Conservation (phyloP, 441 rosid species). For the Euphorbia schlechtendalii region DNA sequence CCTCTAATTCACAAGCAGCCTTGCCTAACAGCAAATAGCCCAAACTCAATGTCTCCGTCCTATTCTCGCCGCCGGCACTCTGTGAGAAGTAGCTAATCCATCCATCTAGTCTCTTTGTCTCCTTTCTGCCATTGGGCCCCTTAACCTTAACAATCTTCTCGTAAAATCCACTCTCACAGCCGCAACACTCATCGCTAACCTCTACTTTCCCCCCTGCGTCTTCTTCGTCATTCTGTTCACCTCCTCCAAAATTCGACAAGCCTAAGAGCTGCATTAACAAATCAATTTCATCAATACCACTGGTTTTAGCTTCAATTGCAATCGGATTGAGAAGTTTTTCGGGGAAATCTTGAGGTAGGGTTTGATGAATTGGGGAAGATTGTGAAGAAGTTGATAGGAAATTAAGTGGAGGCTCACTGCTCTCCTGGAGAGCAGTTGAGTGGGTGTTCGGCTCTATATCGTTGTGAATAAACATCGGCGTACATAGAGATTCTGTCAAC, state of each 20-base stretch:
- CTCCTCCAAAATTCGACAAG: constrained; percentile 15
- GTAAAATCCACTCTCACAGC: constrained; percentile 34
- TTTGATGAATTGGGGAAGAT: constrained; percentile 16
- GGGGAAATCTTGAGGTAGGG: constrained; percentile 10
- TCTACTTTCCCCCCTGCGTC: constrained; percentile 8
- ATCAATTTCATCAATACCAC: constrained; percentile 26
- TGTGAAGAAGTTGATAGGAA: constrained; percentile 29
- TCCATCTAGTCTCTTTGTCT: constrained; percentile 32
- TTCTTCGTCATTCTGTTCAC: constrained; percentile 3
- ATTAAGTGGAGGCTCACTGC: constrained; percentile 37
- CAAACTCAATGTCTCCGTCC: constrained; percentile 39
- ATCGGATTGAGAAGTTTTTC: not conserved
- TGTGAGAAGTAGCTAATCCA: constrained; percentile 33
- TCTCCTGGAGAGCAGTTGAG: constrained; percentile 21
- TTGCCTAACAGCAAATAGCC: constrained; percentile 44
- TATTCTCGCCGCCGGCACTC: constrained; percentile 12
- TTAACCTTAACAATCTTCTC: constrained; percentile 42
- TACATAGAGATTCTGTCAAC: constrained; percentile 24
- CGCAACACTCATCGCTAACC: constrained; percentile 19
- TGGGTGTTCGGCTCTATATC: constrained; percentile 15
- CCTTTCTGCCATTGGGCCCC: constrained; percentile 40
- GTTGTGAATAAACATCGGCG: constrained; percentile 30
- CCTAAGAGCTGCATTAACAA: constrained; percentile 32
- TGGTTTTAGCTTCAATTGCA: not conserved
- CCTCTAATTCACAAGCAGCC: constrained; percentile 29